Conservation (phyloP, 2,329 filamentous ascomycete genomes). For the Tolypocladium tropicale region DNA sequence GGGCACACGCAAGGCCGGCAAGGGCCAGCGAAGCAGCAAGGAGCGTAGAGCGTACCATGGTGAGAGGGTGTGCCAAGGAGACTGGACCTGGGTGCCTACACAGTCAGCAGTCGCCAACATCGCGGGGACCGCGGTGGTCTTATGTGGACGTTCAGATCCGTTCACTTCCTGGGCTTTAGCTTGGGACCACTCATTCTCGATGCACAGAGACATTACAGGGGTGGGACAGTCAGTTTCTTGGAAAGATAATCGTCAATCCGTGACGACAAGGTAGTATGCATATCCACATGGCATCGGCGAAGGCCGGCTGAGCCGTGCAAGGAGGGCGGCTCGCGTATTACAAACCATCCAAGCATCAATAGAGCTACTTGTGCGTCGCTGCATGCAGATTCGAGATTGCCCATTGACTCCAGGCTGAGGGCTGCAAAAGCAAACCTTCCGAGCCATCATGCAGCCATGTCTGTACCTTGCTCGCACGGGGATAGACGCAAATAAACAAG, state of each 20-base stretch:
- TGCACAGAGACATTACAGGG: not conserved
- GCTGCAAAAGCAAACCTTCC: not conserved
- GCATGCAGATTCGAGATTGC: not conserved
- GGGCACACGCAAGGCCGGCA: constrained; percentile 14
- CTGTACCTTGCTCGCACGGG: not conserved
- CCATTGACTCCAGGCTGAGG: not conserved
- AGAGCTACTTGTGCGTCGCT: not conserved
- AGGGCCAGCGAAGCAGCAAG: constrained; percentile 15
- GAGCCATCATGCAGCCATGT: not conserved
- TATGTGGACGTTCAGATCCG: not conserved
- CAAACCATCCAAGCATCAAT: not conserved
- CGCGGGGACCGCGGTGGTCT: not conserved
- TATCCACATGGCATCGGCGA: not conserved
- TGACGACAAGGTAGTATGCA: not conserved
- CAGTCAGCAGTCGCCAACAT: not conserved
- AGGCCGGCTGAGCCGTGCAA: not conserved
- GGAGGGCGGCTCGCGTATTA: not conserved
- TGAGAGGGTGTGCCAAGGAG: not conserved
- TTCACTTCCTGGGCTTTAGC: not conserved
- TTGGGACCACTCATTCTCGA: not conserved
- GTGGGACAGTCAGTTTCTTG: not conserved
- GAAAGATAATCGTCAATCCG: not conserved
- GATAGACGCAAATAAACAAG: not conserved
- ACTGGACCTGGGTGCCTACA: not conserved
- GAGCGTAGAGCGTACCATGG: constrained; percentile 15